Percentiles rank a stretch among this genome's conserved stretches.
Conservation (phyloP, 2,329 filamentous ascomycete genomes). For the Fusarium camptoceras region DNA sequence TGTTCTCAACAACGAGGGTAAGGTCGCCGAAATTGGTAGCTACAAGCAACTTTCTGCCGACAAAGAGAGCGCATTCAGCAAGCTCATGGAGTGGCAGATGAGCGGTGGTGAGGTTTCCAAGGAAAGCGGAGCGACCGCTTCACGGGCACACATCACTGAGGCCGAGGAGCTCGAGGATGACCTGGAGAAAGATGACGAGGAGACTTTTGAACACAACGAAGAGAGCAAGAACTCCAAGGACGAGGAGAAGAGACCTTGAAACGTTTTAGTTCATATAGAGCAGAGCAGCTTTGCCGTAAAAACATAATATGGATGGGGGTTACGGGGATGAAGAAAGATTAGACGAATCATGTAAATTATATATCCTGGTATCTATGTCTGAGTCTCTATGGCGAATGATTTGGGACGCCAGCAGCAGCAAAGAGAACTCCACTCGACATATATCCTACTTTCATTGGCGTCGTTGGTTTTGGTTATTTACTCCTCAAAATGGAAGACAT, state of each 20-base stretch:
- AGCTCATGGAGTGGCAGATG: conserved; percentile 99
- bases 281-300: conserved; percentile 15
- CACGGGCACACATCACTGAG: conserved; percentile 60
- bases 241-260: conserved; percentile 40
- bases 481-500: conserved; percentile 28
- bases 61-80: conserved; percentile 86
- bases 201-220: conserved; percentile 48
- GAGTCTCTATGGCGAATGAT: conserved; percentile 39
- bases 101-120: conserved; percentile 77
- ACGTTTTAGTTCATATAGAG: conserved; percentile 1
- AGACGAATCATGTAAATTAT: conserved; percentile 48
- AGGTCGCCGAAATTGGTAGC: conserved; percentile 89
- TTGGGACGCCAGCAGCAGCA: conserved; percentile 27
- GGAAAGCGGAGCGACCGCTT: conserved; percentile 50
- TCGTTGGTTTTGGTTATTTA: conserved; percentile 39
- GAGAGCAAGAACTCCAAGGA: conserved; percentile 36
- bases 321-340: conserved; percentile 26
- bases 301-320: conserved; percentile 35
- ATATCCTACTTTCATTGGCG: conserved; percentile 39
- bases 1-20: conserved; percentile 86
- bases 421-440: conserved; percentile 46
- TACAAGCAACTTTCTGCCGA: conserved; percentile 81
- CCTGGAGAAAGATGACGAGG: conserved; percentile 55
- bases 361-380: conserved; percentile 45
- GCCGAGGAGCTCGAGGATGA: conserved; percentile 65